Evolutionary conservation across 495 filamentous ascomycete species (phyloP).

Genomic region (Acidiella bohemica): DNA sequence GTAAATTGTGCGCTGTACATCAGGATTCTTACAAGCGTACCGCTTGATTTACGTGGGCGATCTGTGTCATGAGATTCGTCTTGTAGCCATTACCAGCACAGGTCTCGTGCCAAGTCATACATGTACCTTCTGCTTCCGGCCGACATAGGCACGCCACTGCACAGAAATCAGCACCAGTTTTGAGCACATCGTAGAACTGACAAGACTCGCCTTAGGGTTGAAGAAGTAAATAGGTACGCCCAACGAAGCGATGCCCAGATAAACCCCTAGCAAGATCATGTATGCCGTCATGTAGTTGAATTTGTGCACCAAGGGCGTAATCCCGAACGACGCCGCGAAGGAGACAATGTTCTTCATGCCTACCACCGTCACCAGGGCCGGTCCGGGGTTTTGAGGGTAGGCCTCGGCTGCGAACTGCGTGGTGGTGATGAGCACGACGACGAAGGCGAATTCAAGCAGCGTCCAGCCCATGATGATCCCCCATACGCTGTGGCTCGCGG

Average conservation of each 20-base stretch:
- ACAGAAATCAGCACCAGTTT: not conserved
- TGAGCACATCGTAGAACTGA: not conserved
- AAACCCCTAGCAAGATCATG: not conserved
- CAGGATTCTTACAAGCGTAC: too few relatives aligned
- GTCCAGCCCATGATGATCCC: slow-evolving; percentile 33
- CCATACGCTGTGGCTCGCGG: slow-evolving; percentile 20
- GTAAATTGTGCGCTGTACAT: too few relatives aligned
- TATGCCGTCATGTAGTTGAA: not conserved
- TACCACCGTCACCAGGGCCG: slow-evolving; percentile 31
- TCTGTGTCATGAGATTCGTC: too few relatives aligned
- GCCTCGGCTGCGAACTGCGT: slow-evolving; percentile 32
- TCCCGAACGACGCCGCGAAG: slow-evolving; percentile 15
- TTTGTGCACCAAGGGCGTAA: not conserved
- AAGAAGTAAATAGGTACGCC: not conserved
- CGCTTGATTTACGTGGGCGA: too few relatives aligned
- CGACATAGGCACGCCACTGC: not conserved
- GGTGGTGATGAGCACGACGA: slow-evolving; percentile 28
- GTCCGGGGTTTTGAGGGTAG: slow-evolving; percentile 32
- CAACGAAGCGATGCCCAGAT: not conserved
- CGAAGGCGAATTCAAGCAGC: slow-evolving; percentile 28
- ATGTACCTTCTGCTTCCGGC: not conserved
- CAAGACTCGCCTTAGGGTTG: not conserved
- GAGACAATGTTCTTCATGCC: slow-evolving; percentile 31
- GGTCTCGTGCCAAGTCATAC: too few relatives aligned
- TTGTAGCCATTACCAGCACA: too few relatives aligned